Percentiles rank a stretch among this genome's conserved stretches.
Evolutionary conservation across 2,329 filamentous ascomycete genomes (phyloP).

Genomic region (Hymenoscyphus scutula): DNA sequence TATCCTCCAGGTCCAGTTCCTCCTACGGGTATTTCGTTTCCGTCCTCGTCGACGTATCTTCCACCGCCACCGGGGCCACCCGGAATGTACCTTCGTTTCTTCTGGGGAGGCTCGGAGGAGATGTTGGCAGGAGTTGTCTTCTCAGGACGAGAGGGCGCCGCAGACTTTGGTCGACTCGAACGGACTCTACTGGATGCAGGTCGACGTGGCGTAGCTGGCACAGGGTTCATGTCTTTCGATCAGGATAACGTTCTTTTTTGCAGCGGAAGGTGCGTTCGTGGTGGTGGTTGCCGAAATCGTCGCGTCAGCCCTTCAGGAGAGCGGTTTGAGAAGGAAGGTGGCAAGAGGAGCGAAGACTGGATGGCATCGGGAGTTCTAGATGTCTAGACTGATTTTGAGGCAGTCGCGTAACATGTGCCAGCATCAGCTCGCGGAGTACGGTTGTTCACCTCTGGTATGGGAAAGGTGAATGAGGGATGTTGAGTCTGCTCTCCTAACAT

Average conservation of each 20-base stretch:
- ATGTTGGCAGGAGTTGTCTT: constrained; percentile 27
- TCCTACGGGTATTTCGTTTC: constrained; percentile 56
- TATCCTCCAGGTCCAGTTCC: constrained; percentile 48
- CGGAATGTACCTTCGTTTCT: constrained; percentile 75
- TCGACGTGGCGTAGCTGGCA: constrained; percentile 29
- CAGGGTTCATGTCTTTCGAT: constrained; percentile 24
- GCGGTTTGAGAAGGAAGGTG: constrained; percentile 21
- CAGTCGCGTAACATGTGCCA: constrained; percentile 18
- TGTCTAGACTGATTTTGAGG: constrained; percentile 4
- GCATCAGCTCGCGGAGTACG: constrained; percentile 2
- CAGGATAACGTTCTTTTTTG: background rate
- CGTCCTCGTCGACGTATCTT: constrained; percentile 74
- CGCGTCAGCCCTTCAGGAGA: constrained; percentile 20
- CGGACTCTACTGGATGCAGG: constrained; percentile 30
- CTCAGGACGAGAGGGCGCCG: constrained; percentile 24
- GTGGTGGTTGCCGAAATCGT: constrained; percentile 18
- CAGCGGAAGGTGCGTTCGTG: constrained; percentile 4
- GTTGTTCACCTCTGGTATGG: background rate
- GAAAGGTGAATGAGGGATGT: constrained; percentile 2
- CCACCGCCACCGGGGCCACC: constrained; percentile 85
- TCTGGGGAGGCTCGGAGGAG: constrained; percentile 49
- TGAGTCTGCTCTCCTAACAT: background rate
- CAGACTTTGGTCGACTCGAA: constrained; percentile 30
- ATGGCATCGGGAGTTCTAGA: constrained; percentile 26
- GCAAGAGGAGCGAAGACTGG: constrained; percentile 19